phyloP scores from a whole-genome alignment of 2,329 filamentous ascomycete species.

The Colletotrichum trifolii region DNA sequence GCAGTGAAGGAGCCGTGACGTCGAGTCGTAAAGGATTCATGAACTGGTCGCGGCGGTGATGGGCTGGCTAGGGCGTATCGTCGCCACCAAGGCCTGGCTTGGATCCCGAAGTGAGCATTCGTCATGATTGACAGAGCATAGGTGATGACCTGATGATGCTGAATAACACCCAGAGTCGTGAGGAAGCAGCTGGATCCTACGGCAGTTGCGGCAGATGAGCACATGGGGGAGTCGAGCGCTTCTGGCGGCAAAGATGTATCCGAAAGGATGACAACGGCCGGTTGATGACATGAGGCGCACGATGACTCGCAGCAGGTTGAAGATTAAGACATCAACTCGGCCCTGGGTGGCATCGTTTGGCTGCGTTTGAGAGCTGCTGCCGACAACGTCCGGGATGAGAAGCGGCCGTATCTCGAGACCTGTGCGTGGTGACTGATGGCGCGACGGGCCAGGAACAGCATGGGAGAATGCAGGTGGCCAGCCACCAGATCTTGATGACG shows the following conservation, averaged over 20 bases:
- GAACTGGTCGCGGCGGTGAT: not conserved
- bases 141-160: not conserved
- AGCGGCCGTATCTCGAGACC: too few species aligned
- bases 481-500: too few species aligned
- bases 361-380: not conserved
- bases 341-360: not conserved
- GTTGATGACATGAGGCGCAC: constrained; percentile 10
- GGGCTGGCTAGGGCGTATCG: too few species aligned
- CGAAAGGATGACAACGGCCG: not conserved
- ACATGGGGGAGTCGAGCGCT: constrained; percentile 1
- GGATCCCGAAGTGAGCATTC: too few species aligned
- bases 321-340: not conserved
- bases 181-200: not conserved
- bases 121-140: too few species aligned
- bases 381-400: not conserved
- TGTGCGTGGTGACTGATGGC: too few species aligned
- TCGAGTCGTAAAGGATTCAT: not conserved
- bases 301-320: constrained; percentile 19
- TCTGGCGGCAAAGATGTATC: constrained; percentile 9
- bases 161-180: not conserved
- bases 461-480: too few species aligned
- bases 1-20: constrained; percentile 1
- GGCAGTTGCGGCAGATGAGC: not conserved
- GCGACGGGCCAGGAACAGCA: too few species aligned
- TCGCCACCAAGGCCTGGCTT: too few species aligned